Percentiles rank a stretch among this genome's conserved stretches.
These are phyloP conservation scores for Hypocrella siamensis DNA, from an alignment of 2,329 filamentous ascomycete species.

Conservation along the genomic window DNA sequence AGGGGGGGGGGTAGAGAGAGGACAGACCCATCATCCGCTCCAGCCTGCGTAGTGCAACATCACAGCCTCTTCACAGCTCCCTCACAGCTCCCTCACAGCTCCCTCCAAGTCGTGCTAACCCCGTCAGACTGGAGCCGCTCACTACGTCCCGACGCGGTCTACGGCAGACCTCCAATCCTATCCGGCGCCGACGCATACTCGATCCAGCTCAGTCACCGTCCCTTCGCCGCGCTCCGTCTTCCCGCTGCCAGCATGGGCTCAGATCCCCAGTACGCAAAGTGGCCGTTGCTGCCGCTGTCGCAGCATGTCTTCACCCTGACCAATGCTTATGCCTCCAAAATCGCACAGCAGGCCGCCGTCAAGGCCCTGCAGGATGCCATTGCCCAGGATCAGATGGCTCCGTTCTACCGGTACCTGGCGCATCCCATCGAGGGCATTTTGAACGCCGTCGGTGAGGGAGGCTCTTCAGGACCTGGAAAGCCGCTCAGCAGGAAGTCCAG, in stretches of 20 bases:
- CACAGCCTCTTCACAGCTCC: too few species aligned
- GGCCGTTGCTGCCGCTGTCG: conserved; percentile 64
- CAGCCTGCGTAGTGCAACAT: too few species aligned
- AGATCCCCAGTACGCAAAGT: conserved; percentile 76
- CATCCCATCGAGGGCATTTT: conserved; percentile 71
- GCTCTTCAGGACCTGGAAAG: conserved; percentile 33
- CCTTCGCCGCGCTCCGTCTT: neutral
- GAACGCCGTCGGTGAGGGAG: conserved; percentile 56
- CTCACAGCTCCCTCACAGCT: too few species aligned
- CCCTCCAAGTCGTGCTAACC: too few species aligned
- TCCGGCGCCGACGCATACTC: too few species aligned
- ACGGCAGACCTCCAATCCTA: too few species aligned
- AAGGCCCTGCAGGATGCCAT: conserved; percentile 73
- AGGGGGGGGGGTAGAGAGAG: too few species aligned
- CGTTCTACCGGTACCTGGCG: conserved; percentile 70
- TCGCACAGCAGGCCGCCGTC: conserved; percentile 52
- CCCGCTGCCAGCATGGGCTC: conserved; percentile 45
- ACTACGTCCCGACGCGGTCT: too few species aligned
- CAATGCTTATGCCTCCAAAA: conserved; percentile 55
- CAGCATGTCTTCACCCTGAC: conserved; percentile 81
- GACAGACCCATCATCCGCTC: too few species aligned
- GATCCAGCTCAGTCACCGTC: conserved; percentile 1
- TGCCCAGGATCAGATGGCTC: conserved; percentile 70
- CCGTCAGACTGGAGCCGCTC: too few species aligned
- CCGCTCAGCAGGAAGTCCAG: conserved; percentile 53